Evolutionary conservation across 2,329 filamentous ascomycete genomes (phyloP).

Genomic region (Colletotrichum costaricense): DNA sequence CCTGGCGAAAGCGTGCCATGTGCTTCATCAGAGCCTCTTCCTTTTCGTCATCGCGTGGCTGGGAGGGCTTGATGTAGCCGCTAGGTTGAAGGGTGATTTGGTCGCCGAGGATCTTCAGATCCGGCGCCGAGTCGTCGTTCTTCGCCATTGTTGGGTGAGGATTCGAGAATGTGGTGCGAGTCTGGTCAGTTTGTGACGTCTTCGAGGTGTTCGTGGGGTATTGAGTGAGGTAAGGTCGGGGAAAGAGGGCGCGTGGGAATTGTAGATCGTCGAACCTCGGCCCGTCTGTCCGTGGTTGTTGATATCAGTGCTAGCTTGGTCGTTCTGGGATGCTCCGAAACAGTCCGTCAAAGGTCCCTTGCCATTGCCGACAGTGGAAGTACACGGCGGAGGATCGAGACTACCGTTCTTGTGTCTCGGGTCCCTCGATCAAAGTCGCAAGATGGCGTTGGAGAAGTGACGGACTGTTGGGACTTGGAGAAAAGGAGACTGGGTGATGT

Average conservation of each 20-base stretch:
- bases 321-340: conserved; percentile 1
- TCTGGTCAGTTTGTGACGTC: neutral
- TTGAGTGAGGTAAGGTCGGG: too few relatives aligned
- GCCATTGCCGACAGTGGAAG: conserved; percentile 24
- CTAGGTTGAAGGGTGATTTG: conserved; percentile 80
- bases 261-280: neutral
- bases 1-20: conserved; percentile 86
- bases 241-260: neutral
- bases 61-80: conserved; percentile 68
- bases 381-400: neutral
- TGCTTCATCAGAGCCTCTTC: conserved; percentile 82
- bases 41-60: conserved; percentile 58
- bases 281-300: neutral
- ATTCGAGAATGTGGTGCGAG: neutral
- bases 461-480: neutral
- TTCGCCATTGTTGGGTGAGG: conserved; percentile 46
- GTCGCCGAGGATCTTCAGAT: conserved; percentile 81
- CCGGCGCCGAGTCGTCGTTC: conserved; percentile 67
- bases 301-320: neutral
- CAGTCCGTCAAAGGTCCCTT: conserved; percentile 28
- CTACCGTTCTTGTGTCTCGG: neutral
- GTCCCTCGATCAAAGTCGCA: conserved; percentile 1
- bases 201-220: neutral
- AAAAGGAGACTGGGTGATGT: neutral
- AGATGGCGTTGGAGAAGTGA: conserved; percentile 25